A percentile compares a stretch with the other conserved stretches of the same genome.
These are phyloP conservation scores for Wickerhamomyces strasburgensis DNA, from an alignment of 805 yeast species.

Conservation along the genomic window DNA sequence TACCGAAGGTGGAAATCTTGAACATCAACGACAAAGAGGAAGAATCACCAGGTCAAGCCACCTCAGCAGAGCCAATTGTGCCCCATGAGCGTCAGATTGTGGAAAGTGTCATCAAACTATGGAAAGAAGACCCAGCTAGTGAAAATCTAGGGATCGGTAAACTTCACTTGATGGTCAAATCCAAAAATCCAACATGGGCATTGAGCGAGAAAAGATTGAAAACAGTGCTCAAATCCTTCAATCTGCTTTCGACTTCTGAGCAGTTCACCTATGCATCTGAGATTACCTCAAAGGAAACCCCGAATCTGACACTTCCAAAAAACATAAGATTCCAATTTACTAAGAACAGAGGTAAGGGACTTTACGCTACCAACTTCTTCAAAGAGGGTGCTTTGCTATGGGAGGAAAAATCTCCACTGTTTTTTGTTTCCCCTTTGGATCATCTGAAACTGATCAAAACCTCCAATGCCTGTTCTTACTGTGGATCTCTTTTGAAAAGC, in stretches of 20 bases:
- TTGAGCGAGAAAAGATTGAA: slow-evolving; percentile 55
- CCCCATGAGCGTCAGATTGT: slow-evolving; percentile 26
- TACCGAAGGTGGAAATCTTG: slow-evolving; percentile 26
- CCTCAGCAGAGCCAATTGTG: slow-evolving; percentile 16
- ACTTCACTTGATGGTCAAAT: slow-evolving; percentile 46
- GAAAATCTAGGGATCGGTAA: slow-evolving; percentile 54
- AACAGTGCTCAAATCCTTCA: slow-evolving; percentile 48
- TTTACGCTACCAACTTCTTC: slow-evolving; percentile 47
- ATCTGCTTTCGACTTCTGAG: slow-evolving; percentile 41
- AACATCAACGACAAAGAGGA: slow-evolving; percentile 25
- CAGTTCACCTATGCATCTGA: slow-evolving; percentile 47
- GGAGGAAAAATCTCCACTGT: slow-evolving; percentile 54
- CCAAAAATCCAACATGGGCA: slow-evolving; percentile 55
- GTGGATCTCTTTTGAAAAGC: slow-evolving; percentile 43
- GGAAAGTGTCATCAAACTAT: slow-evolving; percentile 53
- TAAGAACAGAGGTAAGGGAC: slow-evolving; percentile 53
- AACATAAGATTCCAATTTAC: slow-evolving; percentile 44
- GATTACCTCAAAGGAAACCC: slow-evolving; percentile 47
- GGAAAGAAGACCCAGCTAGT: slow-evolving; percentile 63
- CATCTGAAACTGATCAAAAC: slow-evolving; percentile 50
- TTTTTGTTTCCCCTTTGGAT: slow-evolving; percentile 63
- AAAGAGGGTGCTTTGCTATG: slow-evolving; percentile 50
- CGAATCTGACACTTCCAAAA: slow-evolving; percentile 36
- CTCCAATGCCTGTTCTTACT: slow-evolving; percentile 68
- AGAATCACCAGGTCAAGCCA: too few species aligned